phyloP scores from a whole-genome alignment of 2,329 filamentous ascomycete species.

The Claviceps purpurea region DNA sequence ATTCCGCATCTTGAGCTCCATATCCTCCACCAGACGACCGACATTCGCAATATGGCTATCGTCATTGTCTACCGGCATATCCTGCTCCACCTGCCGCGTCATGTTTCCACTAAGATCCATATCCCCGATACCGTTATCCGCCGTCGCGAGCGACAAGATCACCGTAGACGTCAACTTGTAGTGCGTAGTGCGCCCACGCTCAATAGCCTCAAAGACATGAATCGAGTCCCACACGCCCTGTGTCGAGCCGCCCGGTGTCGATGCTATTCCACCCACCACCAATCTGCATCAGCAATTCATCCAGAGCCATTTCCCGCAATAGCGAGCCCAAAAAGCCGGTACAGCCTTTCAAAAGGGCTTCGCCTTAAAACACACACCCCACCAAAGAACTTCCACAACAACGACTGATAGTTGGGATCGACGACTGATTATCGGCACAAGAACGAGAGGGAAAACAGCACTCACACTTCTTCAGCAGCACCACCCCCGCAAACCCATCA shows the following conservation, averaged over 20 bases:
- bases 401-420: no score
- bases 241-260: constrained; percentile 49
- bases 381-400: no score
- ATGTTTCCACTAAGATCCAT: constrained; percentile 95
- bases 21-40: constrained; percentile 88
- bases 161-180: constrained; percentile 98
- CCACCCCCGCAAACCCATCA: constrained; percentile 92
- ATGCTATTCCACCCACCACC: constrained; percentile 32
- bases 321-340: no score
- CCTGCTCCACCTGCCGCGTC: constrained; percentile 90
- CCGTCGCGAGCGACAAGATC: constrained; percentile 70
- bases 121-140: constrained; percentile 49
- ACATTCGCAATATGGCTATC: constrained; percentile 93
- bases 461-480: constrained; percentile 85
- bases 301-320: no score
- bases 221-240: constrained; percentile 94
- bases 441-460: not conserved
- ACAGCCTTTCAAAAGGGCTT: no score
- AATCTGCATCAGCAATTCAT: no score
- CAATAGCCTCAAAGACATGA: constrained; percentile 94
- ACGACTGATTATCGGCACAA: not conserved
- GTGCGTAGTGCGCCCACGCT: constrained; percentile 80
- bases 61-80: constrained; percentile 80
- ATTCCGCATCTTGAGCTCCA: constrained; percentile 99
- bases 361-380: no score